phyloP scores from a whole-genome alignment of 257 asterid species.

The Scutellaria baicalensis region DNA sequence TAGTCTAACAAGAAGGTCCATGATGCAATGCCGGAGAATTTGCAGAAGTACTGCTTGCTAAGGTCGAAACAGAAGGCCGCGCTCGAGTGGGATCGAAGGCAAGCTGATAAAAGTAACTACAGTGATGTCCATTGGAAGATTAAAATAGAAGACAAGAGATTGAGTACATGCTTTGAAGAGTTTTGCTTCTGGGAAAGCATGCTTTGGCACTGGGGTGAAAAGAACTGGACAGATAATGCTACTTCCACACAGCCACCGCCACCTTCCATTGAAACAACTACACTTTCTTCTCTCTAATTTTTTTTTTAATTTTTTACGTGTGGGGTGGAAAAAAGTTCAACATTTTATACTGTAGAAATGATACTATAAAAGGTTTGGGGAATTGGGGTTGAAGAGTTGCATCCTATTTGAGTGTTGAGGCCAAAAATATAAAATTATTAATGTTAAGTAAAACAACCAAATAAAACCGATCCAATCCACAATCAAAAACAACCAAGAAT shows the following conservation, averaged over 20 bases:
- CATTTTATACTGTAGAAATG: background rate
- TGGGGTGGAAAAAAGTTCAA: background rate
- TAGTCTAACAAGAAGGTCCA: too few species aligned
- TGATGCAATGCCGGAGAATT: conserved; percentile 83
- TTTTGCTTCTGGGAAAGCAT: conserved; percentile 94
- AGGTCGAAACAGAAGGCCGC: conserved; percentile 91
- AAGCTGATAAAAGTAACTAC: conserved; percentile 77
- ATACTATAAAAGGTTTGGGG: conserved; percentile 8
- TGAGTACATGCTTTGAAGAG: conserved; percentile 59
- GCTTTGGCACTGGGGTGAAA: conserved; percentile 95
- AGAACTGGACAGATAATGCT: conserved; percentile 70
- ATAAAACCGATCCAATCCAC: too few species aligned
- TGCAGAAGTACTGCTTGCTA: conserved; percentile 72
- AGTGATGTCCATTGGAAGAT: conserved; percentile 80
- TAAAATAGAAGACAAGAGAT: conserved; percentile 47
- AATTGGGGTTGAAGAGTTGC: background rate
- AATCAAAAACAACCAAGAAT: too few species aligned
- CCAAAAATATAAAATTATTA: too few species aligned
- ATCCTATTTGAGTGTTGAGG: too few species aligned
- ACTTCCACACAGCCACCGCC: conserved; percentile 36
- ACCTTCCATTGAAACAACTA: conserved; percentile 19
- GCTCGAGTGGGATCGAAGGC: conserved; percentile 69
- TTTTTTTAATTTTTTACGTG: background rate
- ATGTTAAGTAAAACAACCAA: too few species aligned
- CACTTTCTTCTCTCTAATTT: conserved; percentile 36